A percentile compares a stretch with the other conserved stretches of the same genome.
Conservation (phyloP, 2,329 filamentous ascomycete genomes). For the Dothideomycetes sp. region DNA sequence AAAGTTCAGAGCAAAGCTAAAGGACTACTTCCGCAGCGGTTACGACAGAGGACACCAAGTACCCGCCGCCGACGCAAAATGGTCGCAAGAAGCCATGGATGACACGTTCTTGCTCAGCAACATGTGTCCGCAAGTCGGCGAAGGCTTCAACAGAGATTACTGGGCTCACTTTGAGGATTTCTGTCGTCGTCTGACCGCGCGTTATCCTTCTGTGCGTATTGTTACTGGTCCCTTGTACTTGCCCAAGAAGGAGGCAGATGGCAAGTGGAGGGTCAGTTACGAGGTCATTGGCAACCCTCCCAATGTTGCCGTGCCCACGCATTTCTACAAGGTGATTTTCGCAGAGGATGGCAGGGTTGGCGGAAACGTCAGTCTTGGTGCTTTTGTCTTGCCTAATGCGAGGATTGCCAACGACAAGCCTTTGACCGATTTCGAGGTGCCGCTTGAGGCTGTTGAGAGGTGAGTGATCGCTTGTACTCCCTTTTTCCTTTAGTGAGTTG, state of each 20-base stretch:
- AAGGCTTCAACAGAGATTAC: conserved; percentile 98
- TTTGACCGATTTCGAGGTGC: conserved; percentile 86
- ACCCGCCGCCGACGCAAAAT: conserved; percentile 90
- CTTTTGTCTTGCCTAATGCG: conserved; percentile 92
- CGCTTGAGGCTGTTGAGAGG: conserved; percentile 77
- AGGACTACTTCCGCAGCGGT: conserved; percentile 90
- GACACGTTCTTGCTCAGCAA: conserved; percentile 88
- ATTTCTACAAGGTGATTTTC: conserved; percentile 99
- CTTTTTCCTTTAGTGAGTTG: not conserved
- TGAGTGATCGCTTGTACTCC: not conserved
- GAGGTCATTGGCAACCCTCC: conserved; percentile 92
- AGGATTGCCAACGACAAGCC: conserved; percentile 80
- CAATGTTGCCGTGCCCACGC: conserved; percentile 90
- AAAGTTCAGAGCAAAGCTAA: conserved; percentile 79
- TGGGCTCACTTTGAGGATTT: conserved; percentile 99
- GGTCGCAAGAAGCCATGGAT: conserved; percentile 90
- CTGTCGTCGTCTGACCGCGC: conserved; percentile 69
- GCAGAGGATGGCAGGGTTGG: conserved; percentile 65
- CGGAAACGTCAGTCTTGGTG: conserved; percentile 77
- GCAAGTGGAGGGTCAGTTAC: conserved; percentile 92
- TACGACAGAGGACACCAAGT: conserved; percentile 97
- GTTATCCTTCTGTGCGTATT: conserved; percentile 79
- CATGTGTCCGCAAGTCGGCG: conserved; percentile 97
- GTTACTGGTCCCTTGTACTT: conserved; percentile 93
- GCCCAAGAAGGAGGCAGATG: conserved; percentile 72